Percentiles rank a stretch among this genome's conserved stretches.
These are phyloP conservation scores for Yamadazyma olivae DNA, from an alignment of 805 yeast genomes.

Conservation along the genomic window DNA sequence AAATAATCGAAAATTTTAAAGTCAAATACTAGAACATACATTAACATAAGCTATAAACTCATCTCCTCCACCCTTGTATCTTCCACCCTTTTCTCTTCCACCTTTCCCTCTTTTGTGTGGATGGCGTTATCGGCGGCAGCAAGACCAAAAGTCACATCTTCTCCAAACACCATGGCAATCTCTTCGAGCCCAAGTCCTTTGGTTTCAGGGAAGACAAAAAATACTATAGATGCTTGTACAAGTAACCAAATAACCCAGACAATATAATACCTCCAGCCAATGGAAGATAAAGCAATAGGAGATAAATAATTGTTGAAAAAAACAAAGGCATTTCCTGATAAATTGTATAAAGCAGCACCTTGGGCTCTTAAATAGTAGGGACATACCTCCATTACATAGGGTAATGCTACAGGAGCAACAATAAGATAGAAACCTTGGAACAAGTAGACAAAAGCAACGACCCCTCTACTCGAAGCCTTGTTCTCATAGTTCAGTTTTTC, in stretches of 20 bases:
- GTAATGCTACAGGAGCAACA: conserved; percentile 44
- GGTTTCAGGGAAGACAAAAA: conserved; percentile 40
- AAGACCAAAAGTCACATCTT: conserved; percentile 10
- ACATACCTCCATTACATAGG: conserved; percentile 43
- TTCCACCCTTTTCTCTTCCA: background rate
- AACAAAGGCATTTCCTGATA: conserved; percentile 13
- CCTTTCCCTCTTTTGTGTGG: background rate
- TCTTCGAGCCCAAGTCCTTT: conserved; percentile 43
- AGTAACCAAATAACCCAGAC: conserved; percentile 30
- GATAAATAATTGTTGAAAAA: conserved; percentile 28
- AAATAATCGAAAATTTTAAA: no score
- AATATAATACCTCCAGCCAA: conserved; percentile 43
- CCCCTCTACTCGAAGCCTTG: conserved; percentile 11
- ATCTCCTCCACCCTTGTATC: no score
- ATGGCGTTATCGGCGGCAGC: conserved; percentile 6
- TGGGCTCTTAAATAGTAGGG: conserved; percentile 38
- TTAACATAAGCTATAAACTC: no score
- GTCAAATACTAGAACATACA: no score
- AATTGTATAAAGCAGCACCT: conserved; percentile 24
- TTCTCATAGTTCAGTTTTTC: conserved; percentile 14
- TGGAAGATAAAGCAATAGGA: conserved; percentile 38
- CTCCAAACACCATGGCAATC: conserved; percentile 40
- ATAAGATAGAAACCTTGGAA: conserved; percentile 18
- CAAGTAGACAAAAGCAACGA: conserved; percentile 21
- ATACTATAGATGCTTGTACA: conserved; percentile 22